These are phyloP conservation scores for Ochromonas danica DNA, from an alignment of 108 stramenopile genomes.

Conservation along the genomic window DNA sequence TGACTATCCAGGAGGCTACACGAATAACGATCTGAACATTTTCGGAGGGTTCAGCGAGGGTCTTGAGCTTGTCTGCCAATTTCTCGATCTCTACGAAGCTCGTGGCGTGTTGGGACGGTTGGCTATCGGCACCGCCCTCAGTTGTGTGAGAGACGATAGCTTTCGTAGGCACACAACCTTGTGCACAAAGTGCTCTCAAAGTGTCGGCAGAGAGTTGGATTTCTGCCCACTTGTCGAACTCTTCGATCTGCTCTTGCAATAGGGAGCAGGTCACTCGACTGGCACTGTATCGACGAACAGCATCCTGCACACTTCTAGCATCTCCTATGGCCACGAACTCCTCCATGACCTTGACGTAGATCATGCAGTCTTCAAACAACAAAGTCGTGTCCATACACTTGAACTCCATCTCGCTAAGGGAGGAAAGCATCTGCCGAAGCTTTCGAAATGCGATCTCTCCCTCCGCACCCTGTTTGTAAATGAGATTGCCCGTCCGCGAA, in stretches of 20 bases:
- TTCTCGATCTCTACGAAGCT: neutral
- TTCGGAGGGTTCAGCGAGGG: neutral
- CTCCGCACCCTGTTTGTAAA: neutral
- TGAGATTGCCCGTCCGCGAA: neutral
- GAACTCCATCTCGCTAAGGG: neutral
- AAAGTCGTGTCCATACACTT: neutral
- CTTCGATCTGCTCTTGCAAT: neutral
- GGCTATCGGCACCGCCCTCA: too few species aligned
- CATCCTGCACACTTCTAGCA: neutral
- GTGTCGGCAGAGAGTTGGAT: neutral
- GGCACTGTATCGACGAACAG: neutral
- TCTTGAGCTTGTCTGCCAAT: neutral
- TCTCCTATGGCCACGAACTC: neutral
- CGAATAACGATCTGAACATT: neutral
- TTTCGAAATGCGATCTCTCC: neutral
- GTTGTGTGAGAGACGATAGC: too few species aligned
- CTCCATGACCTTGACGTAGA: neutral
- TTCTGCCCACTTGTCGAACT: slow-evolving; percentile 12
- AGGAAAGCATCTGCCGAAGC: neutral
- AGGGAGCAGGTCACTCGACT: neutral
- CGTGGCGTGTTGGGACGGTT: too few species aligned
- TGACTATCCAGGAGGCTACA: neutral
- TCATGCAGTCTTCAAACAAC: neutral
- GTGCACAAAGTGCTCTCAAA: neutral
- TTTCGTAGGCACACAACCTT: neutral